These are phyloP conservation scores for Pittosporum tobira DNA, from an alignment of 129 eudicot genomes.

Conservation along the genomic window DNA sequence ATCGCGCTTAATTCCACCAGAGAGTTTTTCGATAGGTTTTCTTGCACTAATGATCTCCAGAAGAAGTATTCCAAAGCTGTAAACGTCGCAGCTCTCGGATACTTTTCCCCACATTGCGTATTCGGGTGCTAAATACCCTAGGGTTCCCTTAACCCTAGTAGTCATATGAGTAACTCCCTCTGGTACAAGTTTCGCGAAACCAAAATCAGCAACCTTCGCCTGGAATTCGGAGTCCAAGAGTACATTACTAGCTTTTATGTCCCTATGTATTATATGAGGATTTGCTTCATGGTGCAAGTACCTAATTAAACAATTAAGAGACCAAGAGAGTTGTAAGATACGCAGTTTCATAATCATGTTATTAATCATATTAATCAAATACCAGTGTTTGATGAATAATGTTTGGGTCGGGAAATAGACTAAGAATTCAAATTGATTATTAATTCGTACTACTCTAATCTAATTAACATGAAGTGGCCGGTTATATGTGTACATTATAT, in stretches of 20 bases:
- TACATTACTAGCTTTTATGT: conserved; percentile 78
- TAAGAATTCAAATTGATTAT: no score
- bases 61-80: conserved; percentile 65
- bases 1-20: conserved; percentile 65
- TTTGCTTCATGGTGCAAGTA: conserved; percentile 73
- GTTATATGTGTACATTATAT: no score
- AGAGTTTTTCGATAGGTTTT: conserved; percentile 64
- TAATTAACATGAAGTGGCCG: no score
- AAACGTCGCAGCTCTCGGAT: conserved; percentile 76
- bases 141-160: conserved; percentile 72
- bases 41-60: conserved; percentile 58
- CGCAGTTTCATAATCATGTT: neutral
- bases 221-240: conserved; percentile 57
- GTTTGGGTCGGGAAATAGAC: no score
- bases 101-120: conserved; percentile 92
- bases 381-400: no score
- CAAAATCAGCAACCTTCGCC: conserved; percentile 85
- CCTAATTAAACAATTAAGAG: conserved; percentile 16
- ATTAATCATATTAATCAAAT: neutral
- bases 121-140: conserved; percentile 84
- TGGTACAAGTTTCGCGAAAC: conserved; percentile 70
- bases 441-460: no score
- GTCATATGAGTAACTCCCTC: conserved; percentile 75
- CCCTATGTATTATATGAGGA: conserved; percentile 84
- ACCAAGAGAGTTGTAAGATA: neutral